Percentiles rank a stretch among this genome's conserved stretches.
Evolutionary conservation across 129 eudicot genomes (phyloP).

Genomic region (Escallonia rubra): DNA sequence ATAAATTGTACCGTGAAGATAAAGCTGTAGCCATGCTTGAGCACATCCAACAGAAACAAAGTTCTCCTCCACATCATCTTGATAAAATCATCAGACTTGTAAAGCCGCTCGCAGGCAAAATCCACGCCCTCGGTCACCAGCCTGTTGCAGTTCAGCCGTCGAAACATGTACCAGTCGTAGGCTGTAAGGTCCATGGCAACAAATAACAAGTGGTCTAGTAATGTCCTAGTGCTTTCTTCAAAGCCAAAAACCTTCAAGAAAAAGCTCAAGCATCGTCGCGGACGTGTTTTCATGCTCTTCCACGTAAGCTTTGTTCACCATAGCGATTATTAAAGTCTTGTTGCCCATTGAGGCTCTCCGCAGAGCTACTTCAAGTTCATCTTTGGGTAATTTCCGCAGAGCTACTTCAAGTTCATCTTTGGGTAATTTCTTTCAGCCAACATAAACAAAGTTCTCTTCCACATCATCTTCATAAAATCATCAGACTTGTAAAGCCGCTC

Average conservation of each 20-base stretch:
- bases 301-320: constrained; percentile 67
- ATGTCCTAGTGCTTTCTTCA: constrained; percentile 51
- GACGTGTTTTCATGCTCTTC: constrained; percentile 27
- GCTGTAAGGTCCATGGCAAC: constrained; percentile 68
- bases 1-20: constrained; percentile 55
- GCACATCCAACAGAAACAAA: constrained; percentile 46
- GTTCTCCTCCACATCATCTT: constrained; percentile 91
- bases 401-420: constrained; percentile 48
- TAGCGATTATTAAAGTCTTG: constrained; percentile 58
- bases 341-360: constrained; percentile 49
- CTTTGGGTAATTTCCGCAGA: constrained; percentile 11
- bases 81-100: constrained; percentile 56
- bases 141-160: constrained; percentile 45
- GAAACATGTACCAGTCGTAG: constrained; percentile 54
- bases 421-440: constrained; percentile 17
- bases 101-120: constrained; percentile 46
- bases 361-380: constrained; percentile 46
- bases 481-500: constrained; percentile 59
- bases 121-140: constrained; percentile 44
- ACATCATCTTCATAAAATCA: constrained; percentile 80
- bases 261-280: constrained; percentile 61
- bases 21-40: constrained; percentile 57
- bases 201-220: constrained; percentile 46
- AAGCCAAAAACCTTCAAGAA: constrained; percentile 79
- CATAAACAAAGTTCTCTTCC: constrained; percentile 64